Evolutionary conservation across 345 rosid genomes (phyloP).

Genomic region (Litchi chinensis): DNA sequence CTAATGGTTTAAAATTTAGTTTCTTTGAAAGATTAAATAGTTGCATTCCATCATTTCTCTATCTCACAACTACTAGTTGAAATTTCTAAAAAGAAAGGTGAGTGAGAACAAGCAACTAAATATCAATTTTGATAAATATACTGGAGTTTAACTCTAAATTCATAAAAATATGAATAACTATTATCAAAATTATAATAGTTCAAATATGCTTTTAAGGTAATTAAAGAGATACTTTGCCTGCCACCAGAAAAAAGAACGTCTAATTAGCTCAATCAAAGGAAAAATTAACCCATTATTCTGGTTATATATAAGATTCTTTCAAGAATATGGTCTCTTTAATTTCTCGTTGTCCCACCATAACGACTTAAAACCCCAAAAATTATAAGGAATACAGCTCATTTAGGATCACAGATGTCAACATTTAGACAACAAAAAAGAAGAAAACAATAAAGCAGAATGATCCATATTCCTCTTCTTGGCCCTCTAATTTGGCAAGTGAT

Average conservation of each 20-base stretch:
- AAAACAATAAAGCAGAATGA: constrained; percentile 4
- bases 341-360: constrained; percentile 8
- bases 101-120: no score
- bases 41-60: no score
- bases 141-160: no score
- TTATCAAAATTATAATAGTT: no score
- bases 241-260: constrained; percentile 1
- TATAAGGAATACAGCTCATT: constrained; percentile 20
- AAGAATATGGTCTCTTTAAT: neutral
- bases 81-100: no score
- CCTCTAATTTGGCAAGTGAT: neutral
- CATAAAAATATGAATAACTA: no score
- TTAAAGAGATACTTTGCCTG: neutral
- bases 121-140: no score
- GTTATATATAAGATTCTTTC: neutral
- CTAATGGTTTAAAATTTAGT: no score
- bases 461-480: neutral
- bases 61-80: no score
- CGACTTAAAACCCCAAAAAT: neutral
- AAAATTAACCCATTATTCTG: neutral
- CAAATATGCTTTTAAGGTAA: no score
- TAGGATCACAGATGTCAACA: constrained; percentile 3
- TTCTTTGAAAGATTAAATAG: no score
- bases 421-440: neutral
- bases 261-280: neutral